These are phyloP conservation scores for Emmonsia crescens DNA, from an alignment of 2,329 filamentous ascomycete species.

Conservation along the genomic window DNA sequence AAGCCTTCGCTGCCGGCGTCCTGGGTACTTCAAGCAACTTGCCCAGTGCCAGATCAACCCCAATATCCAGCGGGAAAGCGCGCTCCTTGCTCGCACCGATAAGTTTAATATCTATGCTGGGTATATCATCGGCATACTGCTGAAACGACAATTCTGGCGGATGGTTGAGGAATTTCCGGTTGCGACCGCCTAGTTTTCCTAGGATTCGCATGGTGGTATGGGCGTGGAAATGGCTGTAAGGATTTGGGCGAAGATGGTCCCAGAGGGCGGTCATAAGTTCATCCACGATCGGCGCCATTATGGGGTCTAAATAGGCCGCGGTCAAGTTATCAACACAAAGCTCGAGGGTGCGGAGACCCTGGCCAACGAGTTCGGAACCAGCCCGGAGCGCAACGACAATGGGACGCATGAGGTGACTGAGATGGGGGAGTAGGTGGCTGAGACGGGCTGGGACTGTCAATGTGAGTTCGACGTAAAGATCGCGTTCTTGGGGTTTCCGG, in stretches of 20 bases:
- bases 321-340: conserved; percentile 97
- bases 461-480: conserved; percentile 93
- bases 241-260: conserved; percentile 85
- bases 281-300: conserved; percentile 98
- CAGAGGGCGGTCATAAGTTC: conserved; percentile 97
- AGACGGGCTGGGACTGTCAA: conserved; percentile 89
- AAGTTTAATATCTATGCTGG: conserved; percentile 79
- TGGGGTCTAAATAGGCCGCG: conserved; percentile 93
- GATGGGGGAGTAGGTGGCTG: conserved; percentile 86
- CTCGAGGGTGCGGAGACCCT: conserved; percentile 85
- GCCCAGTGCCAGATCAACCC: conserved; percentile 76
- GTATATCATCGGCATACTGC: conserved; percentile 73
- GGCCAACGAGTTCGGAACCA: conserved; percentile 85
- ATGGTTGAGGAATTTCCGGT: conserved; percentile 88
- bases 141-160: conserved; percentile 76
- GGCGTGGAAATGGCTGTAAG: conserved; percentile 93
- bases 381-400: conserved; percentile 90
- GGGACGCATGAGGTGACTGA: conserved; percentile 94
- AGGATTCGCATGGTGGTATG: conserved; percentile 97
- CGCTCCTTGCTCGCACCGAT: conserved; percentile 83
- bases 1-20: conserved; percentile 42
- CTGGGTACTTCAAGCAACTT: conserved; percentile 77
- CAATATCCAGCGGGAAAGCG: conserved; percentile 75
- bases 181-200: conserved; percentile 89
- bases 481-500: conserved; percentile 77